These are phyloP conservation scores for Venturia nashicola DNA, from an alignment of 2,329 filamentous ascomycete genomes.

Conservation along the genomic window DNA sequence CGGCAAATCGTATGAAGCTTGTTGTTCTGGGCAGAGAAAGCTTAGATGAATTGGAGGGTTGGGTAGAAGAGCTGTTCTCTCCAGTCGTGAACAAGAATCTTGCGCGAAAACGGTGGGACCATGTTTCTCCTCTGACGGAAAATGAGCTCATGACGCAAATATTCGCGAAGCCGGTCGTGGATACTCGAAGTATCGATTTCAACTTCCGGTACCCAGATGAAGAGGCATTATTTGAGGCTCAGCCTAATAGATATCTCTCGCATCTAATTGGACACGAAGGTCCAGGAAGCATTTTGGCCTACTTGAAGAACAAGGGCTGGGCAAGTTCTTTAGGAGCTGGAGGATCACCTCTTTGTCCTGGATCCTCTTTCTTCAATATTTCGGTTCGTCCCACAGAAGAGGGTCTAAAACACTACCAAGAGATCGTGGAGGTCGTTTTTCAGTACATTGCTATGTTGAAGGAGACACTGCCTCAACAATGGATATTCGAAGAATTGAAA, in stretches of 20 bases:
- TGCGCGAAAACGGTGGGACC: constrained; percentile 54
- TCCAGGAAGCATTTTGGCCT: constrained; percentile 80
- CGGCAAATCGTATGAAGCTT: constrained; percentile 86
- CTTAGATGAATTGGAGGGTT: constrained; percentile 69
- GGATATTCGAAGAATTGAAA: constrained; percentile 91
- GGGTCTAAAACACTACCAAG: constrained; percentile 68
- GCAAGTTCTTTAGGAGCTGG: constrained; percentile 73
- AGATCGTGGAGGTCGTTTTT: constrained; percentile 75
- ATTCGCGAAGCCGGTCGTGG: constrained; percentile 87
- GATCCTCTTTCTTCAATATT: constrained; percentile 68
- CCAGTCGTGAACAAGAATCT: constrained; percentile 73
- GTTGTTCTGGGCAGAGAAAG: constrained; percentile 73
- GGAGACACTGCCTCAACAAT: constrained; percentile 69
- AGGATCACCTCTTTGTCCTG: constrained; percentile 63
- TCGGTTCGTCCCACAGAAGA: constrained; percentile 73
- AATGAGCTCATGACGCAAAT: constrained; percentile 57
- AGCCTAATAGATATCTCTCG: constrained; percentile 75
- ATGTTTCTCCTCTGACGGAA: constrained; percentile 44
- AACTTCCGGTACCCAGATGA: constrained; percentile 80
- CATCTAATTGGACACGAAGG: constrained; percentile 89
- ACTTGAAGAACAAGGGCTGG: constrained; percentile 84
- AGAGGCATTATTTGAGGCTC: constrained; percentile 63
- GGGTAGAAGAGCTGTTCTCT: constrained; percentile 75
- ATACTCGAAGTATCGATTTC: constrained; percentile 66
- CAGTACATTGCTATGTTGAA: constrained; percentile 82